phyloP scores from a whole-genome alignment of 495 filamentous ascomycete species.

The Penicillium arizonense region DNA sequence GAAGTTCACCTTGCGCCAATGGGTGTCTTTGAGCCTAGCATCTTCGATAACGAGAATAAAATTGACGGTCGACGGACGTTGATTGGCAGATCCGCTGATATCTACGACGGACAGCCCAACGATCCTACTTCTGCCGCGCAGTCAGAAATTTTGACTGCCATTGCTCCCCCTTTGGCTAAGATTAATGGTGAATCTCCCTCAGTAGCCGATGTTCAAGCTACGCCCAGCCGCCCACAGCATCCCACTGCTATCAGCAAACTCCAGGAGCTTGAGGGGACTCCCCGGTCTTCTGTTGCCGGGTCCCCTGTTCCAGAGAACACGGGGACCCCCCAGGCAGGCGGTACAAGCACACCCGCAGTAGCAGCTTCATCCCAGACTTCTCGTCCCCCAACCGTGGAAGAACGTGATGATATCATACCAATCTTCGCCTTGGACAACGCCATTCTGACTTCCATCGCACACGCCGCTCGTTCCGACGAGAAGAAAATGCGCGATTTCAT shows the following conservation, averaged over 20 bases:
- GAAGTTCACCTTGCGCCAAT: constrained; percentile 88
- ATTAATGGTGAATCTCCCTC: constrained; percentile 30
- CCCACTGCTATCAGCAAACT: constrained; percentile 45
- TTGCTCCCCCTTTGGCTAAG: constrained; percentile 56
- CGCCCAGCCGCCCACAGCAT: constrained; percentile 38
- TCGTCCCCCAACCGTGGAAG: constrained; percentile 49
- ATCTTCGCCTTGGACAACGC: constrained; percentile 81
- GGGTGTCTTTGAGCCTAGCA: constrained; percentile 81
- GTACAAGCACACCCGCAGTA: constrained; percentile 29
- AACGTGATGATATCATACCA: constrained; percentile 81
- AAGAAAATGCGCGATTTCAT: constrained; percentile 90
- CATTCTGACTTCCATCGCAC: constrained; percentile 81
- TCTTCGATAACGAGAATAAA: constrained; percentile 81
- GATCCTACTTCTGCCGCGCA: constrained; percentile 88
- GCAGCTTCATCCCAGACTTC: constrained; percentile 25
- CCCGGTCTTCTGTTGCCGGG: constrained; percentile 78
- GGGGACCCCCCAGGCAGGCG: constrained; percentile 63
- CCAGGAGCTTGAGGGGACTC: constrained; percentile 63
- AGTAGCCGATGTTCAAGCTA: constrained; percentile 36
- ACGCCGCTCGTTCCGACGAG: constrained; percentile 85
- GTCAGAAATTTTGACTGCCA: constrained; percentile 66
- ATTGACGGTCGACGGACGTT: constrained; percentile 73
- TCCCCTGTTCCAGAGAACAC: constrained; percentile 79
- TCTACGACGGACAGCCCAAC: constrained; percentile 87
- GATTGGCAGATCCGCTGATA: constrained; percentile 81